phyloP scores from a whole-genome alignment of 2,329 filamentous ascomycete species.

The Colletotrichum navitas region DNA sequence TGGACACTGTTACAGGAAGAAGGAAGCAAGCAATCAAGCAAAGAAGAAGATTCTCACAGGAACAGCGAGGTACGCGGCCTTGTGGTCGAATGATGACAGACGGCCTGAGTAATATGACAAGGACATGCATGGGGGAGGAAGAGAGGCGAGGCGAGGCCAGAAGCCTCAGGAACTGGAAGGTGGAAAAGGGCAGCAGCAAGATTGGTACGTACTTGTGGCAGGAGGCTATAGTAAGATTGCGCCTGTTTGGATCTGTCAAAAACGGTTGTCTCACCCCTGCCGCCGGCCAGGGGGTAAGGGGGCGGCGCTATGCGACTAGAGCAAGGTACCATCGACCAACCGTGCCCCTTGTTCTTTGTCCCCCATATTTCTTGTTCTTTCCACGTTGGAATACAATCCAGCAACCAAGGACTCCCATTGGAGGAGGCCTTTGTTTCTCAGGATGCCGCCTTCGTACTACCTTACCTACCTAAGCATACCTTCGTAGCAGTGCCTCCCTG shows the following conservation, averaged over 20 bases:
- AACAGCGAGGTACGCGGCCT: background rate
- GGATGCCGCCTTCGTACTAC: background rate
- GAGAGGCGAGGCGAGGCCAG: background rate
- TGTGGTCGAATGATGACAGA: background rate
- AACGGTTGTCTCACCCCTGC: conserved; percentile 41
- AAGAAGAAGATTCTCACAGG: conserved; percentile 12
- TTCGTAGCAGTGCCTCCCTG: too few species aligned
- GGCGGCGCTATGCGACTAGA: conserved; percentile 11
- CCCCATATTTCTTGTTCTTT: background rate
- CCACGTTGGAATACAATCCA: background rate
- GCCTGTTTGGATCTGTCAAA: conserved; percentile 33
- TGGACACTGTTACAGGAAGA: background rate
- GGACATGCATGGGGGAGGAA: background rate
- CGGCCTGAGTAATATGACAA: background rate
- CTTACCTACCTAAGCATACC: too few species aligned
- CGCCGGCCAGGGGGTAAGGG: background rate
- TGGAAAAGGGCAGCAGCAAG: background rate
- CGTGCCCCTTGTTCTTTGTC: conserved; percentile 12
- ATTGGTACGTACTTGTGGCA: conserved; percentile 1
- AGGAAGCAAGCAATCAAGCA: conserved; percentile 9
- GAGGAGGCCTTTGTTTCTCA: background rate
- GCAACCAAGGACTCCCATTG: background rate
- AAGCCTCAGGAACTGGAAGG: background rate
- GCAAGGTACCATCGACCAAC: conserved; percentile 29
- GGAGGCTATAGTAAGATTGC: conserved; percentile 32